phyloP scores from a whole-genome alignment of 768 basidiomycete genomes.

The Kwoniella sp. region DNA sequence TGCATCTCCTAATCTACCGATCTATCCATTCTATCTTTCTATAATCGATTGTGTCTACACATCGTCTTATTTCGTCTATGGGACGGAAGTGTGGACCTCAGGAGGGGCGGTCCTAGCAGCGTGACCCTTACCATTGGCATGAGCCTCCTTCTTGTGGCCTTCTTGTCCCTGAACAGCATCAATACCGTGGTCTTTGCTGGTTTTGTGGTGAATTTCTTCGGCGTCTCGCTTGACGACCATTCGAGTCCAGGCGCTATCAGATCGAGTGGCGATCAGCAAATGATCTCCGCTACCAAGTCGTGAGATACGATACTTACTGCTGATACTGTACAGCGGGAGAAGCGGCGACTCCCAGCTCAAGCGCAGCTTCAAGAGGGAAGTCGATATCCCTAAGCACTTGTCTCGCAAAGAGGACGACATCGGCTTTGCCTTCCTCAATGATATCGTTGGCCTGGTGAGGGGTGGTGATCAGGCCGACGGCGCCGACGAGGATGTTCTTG shows the following conservation, averaged over 20 bases:
- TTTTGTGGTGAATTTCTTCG: constrained; percentile 20
- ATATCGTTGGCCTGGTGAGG: constrained; percentile 67
- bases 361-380: constrained; percentile 67
- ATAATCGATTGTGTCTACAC: not conserved
- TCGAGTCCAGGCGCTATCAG: constrained; percentile 40
- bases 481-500: constrained; percentile 58
- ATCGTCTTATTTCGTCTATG: constrained; percentile 1
- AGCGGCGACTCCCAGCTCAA: constrained; percentile 67
- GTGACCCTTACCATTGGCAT: not conserved
- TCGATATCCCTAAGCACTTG: constrained; percentile 70
- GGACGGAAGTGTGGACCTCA: constrained; percentile 14
- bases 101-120: constrained; percentile 11
- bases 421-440: constrained; percentile 68
- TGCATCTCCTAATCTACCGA: no score
- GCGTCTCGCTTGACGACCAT: constrained; percentile 40
- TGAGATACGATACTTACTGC: constrained; percentile 35
- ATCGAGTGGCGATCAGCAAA: not conserved
- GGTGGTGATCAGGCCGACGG: constrained; percentile 74
- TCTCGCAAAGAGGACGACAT: constrained; percentile 70
- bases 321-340: constrained; percentile 73
- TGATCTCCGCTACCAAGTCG: not conserved
- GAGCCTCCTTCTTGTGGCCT: constrained; percentile 17
- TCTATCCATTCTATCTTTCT: not conserved
- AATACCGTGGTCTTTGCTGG: constrained; percentile 25
- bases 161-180: constrained; percentile 35